A percentile compares a stretch with the other conserved stretches of the same genome.
phyloP scores from a whole-genome alignment of 2,329 filamentous ascomycete genomes.

The Curvularia sp. region DNA sequence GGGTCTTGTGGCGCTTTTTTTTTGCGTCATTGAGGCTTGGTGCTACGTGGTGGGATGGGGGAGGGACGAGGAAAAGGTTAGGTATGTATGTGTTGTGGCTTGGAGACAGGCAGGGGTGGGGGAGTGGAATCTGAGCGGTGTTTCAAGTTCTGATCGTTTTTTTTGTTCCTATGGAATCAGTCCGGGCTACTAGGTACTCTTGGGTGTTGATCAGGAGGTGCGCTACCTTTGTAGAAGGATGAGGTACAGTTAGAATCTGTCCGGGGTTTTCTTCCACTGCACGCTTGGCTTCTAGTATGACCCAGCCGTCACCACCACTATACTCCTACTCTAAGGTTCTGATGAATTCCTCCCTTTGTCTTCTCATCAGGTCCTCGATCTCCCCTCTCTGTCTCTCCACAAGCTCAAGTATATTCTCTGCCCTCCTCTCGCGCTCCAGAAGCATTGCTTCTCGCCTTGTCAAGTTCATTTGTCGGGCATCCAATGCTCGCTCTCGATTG shows the following conservation, averaged over 20 bases:
- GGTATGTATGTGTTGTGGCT: neutral
- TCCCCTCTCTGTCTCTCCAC: slow-evolving; percentile 12
- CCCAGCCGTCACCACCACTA: neutral
- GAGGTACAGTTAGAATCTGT: neutral
- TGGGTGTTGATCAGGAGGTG: neutral
- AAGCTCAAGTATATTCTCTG: neutral
- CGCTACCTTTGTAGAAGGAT: too few species aligned
- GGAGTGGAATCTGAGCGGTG: neutral
- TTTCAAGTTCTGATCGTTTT: neutral
- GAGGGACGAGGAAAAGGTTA: neutral
- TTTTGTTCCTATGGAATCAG: neutral
- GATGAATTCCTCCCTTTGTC: slow-evolving; percentile 12
- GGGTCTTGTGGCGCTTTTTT: neutral
- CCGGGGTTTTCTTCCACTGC: neutral
- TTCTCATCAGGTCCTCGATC: slow-evolving; percentile 7
- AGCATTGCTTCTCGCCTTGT: neutral
- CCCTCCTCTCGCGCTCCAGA: neutral
- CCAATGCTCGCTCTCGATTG: neutral
- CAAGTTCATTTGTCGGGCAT: neutral
- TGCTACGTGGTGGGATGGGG: neutral
- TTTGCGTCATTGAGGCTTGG: neutral
- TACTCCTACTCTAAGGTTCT: neutral
- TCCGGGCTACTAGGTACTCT: neutral
- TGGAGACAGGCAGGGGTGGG: neutral
- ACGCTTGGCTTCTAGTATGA: neutral